phyloP scores from a whole-genome alignment of 805 yeast species.

The Schwanniomyces polymorphus region DNA sequence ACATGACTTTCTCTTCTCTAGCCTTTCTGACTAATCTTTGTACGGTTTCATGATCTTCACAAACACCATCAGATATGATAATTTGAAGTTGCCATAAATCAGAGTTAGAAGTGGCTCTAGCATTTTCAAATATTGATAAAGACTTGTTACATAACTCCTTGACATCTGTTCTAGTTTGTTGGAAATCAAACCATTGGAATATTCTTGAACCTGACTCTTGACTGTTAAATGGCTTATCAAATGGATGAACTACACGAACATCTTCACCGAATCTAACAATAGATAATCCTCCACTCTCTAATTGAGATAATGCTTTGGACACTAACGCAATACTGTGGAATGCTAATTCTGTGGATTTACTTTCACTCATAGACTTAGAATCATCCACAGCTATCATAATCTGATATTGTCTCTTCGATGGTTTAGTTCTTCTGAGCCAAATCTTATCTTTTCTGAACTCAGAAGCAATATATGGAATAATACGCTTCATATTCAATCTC shows the following conservation, averaged over 20 bases:
- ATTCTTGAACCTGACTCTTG: conserved; percentile 80
- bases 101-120: conserved; percentile 41
- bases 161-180: conserved; percentile 85
- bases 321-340: conserved; percentile 93
- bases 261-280: conserved; percentile 88
- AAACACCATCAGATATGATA: conserved; percentile 93
- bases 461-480: conserved; percentile 96
- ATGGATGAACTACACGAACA: conserved; percentile 83
- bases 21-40: conserved; percentile 87
- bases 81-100: conserved; percentile 94
- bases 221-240: conserved; percentile 75
- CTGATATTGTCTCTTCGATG: conserved; percentile 95
- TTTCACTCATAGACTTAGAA: conserved; percentile 95
- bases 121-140: conserved; percentile 67
- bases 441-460: conserved; percentile 97
- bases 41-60: conserved; percentile 88
- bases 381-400: conserved; percentile 97
- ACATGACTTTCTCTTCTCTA: conserved; percentile 87
- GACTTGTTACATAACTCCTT: conserved; percentile 70
- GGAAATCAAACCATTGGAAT: conserved; percentile 87
- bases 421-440: conserved; percentile 97
- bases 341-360: conserved; percentile 85
- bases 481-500: conserved; percentile 93
- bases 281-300: conserved; percentile 92
- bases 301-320: conserved; percentile 87